Percentiles rank a stretch among this genome's conserved stretches.
Conservation (phyloP, 345 rosid species). For the Rubroshorea leprosula region DNA sequence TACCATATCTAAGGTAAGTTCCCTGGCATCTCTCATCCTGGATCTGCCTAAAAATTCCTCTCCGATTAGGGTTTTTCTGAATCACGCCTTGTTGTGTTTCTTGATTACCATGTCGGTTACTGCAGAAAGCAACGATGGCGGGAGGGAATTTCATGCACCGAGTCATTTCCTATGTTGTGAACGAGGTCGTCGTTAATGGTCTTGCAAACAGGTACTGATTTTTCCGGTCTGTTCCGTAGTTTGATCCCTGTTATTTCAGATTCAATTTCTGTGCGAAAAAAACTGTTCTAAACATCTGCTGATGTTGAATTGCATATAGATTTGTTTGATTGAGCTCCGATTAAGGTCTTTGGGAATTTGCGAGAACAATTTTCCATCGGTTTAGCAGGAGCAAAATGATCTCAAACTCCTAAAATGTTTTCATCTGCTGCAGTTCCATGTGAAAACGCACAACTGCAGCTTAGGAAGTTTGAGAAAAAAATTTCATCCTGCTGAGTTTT, state of each 20-base stretch:
- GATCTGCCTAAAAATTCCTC: background rate
- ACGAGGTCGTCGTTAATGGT: conserved; percentile 75
- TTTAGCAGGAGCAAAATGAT: background rate
- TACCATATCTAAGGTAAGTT: background rate
- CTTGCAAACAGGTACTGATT: conserved; percentile 76
- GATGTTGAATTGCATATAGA: background rate
- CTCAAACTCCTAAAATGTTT: background rate
- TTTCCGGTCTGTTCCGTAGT: background rate
- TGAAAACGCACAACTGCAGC: background rate
- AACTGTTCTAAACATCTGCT: no score
- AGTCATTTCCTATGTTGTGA: conserved; percentile 65
- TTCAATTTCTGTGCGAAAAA: no score
- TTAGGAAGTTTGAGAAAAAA: conserved; percentile 1
- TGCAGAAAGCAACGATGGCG: conserved; percentile 44
- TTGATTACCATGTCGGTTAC: background rate
- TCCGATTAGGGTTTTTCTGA: background rate
- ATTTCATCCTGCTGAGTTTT: background rate
- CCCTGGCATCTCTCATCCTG: background rate
- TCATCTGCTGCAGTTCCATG: background rate
- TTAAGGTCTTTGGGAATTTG: background rate
- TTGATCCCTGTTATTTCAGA: background rate
- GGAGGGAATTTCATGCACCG: conserved; percentile 83
- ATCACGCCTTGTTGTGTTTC: background rate
- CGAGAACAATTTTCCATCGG: background rate
- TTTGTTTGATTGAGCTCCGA: conserved; percentile 1